These are phyloP conservation scores for Rhodotorula mucilaginosa DNA, from an alignment of 1,284 basidiomycete genomes.

Conservation along the genomic window DNA sequence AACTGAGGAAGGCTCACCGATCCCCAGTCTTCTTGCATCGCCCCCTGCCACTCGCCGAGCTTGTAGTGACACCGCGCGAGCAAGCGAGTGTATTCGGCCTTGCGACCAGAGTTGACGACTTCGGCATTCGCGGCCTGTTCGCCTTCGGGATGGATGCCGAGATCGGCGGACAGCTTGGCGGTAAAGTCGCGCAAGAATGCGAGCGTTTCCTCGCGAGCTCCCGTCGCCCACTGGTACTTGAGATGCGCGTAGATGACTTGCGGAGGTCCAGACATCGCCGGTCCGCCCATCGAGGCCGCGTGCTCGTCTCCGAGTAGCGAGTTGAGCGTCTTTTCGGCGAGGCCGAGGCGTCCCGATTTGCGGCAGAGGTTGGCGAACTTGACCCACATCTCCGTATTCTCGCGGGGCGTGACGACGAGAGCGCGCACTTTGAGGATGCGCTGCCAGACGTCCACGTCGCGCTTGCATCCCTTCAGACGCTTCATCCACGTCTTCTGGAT, in stretches of 20 bases:
- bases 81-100: slow-evolving; percentile 75
- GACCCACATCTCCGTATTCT: slow-evolving; percentile 97
- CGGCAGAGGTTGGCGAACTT: slow-evolving; percentile 85
- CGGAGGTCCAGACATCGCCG: slow-evolving; percentile 76
- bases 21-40: slow-evolving; percentile 74
- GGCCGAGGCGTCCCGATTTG: slow-evolving; percentile 76
- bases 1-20: slow-evolving; percentile 53
- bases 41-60: slow-evolving; percentile 87
- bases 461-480: slow-evolving; percentile 89
- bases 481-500: slow-evolving; percentile 95
- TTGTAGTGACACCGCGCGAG: slow-evolving; percentile 98
- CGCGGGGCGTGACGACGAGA: slow-evolving; percentile 86
- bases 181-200: slow-evolving; percentile 84
- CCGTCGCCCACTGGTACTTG: slow-evolving; percentile 94
- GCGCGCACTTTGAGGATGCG: slow-evolving; percentile 94
- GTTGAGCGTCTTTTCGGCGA: slow-evolving; percentile 97
- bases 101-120: slow-evolving; percentile 61
- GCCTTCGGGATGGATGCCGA: slow-evolving; percentile 59
- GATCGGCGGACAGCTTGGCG: slow-evolving; percentile 68
- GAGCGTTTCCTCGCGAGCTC: slow-evolving; percentile 74
- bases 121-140: slow-evolving; percentile 45
- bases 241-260: slow-evolving; percentile 96
- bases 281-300: slow-evolving; percentile 34
- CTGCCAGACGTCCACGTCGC: slow-evolving; percentile 99
- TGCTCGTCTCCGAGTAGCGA: slow-evolving; percentile 68